Base-by-base conservation (phyloP, 83 land plant species). In the Thuja plicata region DNA sequence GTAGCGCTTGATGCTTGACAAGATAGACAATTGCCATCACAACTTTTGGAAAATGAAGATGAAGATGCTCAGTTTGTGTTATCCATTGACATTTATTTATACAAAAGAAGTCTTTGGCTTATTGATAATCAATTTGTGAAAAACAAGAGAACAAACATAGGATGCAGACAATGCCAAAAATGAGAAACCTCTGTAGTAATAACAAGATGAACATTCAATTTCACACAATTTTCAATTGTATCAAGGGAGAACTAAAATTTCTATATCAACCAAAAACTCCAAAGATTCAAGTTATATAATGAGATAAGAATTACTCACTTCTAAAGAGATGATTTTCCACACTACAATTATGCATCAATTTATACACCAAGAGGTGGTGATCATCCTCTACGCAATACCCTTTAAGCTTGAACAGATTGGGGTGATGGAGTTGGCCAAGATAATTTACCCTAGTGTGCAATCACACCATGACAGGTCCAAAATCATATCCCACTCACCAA, bases 271-370 rank as follows among this genome's bases (percentile, higher is more conserved):
- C 32, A 15, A 48, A 46, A 83, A 8, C 55, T 17, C 11, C 50
- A 83, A 27, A 32, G 85, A 83, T 30, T 27, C 35, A 37, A 83
- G n/a, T 45, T 48, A 48, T 4, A 46, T 32, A 8, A 48, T 83
- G 30, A 55, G 52, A 30, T 46, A 12, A 46, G 34, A 30, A 48
- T 9, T 62, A 92, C 93, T 90, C 91, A 93, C 94, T 88, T 90
- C 92, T 90, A 82, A 93, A 93, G 0, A 93, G 90, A 89, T 93
- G 94, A 78, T 93, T 93, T 79, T 93, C 94, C 88, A 93, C 40
- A 85, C 94, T 91, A 66, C 94, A 92, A 55, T 86, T 91, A 13
- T 92, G 88, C 92, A 92, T 90, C 87, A 90, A 93, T 89, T 93
- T 93, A 87, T 93, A 93, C 17, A 93, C 93, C 92, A 93, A 84